Evolutionary conservation across 2,329 filamentous ascomycete genomes (phyloP).

Genomic region (Lasiodiplodia sp.): DNA sequence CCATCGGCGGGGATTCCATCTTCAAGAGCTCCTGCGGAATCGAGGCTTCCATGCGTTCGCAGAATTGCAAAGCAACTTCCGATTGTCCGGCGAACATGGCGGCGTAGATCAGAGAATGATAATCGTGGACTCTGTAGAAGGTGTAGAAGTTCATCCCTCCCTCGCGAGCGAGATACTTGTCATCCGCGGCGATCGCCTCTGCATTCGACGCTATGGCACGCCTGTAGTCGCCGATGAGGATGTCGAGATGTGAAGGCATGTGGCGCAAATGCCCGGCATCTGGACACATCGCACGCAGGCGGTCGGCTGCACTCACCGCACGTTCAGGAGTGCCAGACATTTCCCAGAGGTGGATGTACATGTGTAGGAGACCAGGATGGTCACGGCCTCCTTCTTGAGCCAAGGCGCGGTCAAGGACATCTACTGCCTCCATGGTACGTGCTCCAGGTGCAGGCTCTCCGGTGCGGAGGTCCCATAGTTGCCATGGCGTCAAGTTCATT

Average conservation of each 20-base stretch:
- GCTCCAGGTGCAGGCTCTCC: constrained; percentile 63
- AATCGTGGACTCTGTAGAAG: constrained; percentile 76
- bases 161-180: constrained; percentile 66
- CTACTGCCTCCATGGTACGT: constrained; percentile 65
- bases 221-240: constrained; percentile 74
- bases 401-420: constrained; percentile 66
- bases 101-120: constrained; percentile 77
- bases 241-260: constrained; percentile 81
- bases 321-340: constrained; percentile 73
- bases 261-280: constrained; percentile 75
- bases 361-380: constrained; percentile 75
- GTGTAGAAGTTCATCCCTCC: constrained; percentile 77
- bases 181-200: constrained; percentile 71
- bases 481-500: constrained; percentile 72
- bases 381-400: constrained; percentile 50
- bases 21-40: constrained; percentile 57
- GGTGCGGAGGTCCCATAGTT: constrained; percentile 67
- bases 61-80: constrained; percentile 53
- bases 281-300: constrained; percentile 69
- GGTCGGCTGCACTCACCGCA: constrained; percentile 64
- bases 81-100: constrained; percentile 79
- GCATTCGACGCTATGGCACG: constrained; percentile 71
- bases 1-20: constrained; percentile 74
- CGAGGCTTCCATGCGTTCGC: no score
- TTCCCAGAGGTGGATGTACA: constrained; percentile 81